Conservation (phyloP, 805 yeast species). For the Saturnispora serradocipensis region DNA sequence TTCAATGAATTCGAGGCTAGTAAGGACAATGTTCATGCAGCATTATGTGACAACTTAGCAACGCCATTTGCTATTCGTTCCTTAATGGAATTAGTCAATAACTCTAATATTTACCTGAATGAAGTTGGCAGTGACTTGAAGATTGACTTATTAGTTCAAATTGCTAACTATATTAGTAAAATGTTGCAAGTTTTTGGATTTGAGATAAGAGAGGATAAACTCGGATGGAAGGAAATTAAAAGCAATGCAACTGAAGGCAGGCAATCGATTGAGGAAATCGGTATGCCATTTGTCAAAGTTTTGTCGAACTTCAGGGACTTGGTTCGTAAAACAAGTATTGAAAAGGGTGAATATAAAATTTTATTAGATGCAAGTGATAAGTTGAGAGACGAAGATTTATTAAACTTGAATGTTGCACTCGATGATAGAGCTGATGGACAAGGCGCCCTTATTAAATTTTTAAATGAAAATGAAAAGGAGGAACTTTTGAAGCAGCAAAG, state of each 20-base stretch:
- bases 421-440: conserved; percentile 79
- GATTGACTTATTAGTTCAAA: conserved; percentile 57
- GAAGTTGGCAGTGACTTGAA: conserved; percentile 41
- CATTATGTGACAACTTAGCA: conserved; percentile 83
- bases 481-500: conserved; percentile 54
- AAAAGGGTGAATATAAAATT: conserved; percentile 39
- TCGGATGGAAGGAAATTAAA: conserved; percentile 68
- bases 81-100: conserved; percentile 59
- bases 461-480: conserved; percentile 57
- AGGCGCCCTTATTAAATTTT: conserved; percentile 76
- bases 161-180: conserved; percentile 61
- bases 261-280: conserved; percentile 49
- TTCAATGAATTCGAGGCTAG: conserved; percentile 38
- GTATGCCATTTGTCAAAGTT: conserved; percentile 71
- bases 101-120: conserved; percentile 63
- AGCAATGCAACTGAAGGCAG: conserved; percentile 12
- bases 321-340: conserved; percentile 67
- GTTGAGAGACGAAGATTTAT: conserved; percentile 61
- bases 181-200: conserved; percentile 72
- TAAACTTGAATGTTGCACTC: conserved; percentile 69
- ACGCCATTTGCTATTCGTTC: conserved; percentile 66
- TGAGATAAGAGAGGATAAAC: conserved; percentile 50
- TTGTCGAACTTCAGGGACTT: conserved; percentile 74
- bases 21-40: conserved; percentile 54
- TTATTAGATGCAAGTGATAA: conserved; percentile 66